Evolutionary conservation across 2,329 filamentous ascomycete genomes (phyloP).

Genomic region (Clarireedia paspali): DNA sequence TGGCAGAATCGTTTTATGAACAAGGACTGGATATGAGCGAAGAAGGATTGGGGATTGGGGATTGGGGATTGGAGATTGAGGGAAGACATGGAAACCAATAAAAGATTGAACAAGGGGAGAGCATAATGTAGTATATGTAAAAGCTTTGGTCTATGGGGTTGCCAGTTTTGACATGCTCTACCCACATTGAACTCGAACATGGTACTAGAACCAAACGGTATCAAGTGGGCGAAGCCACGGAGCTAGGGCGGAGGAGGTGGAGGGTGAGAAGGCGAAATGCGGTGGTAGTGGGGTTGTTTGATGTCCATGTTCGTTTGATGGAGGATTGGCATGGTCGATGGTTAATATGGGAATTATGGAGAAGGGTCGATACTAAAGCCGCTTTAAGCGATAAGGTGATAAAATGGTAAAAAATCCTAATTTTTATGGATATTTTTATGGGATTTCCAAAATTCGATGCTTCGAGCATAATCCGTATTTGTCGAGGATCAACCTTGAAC

Average conservation of each 20-base stretch:
- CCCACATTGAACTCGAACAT: too few species aligned
- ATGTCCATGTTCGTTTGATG: slow-evolving; percentile 1
- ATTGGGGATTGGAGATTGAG: too few species aligned
- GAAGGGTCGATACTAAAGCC: slow-evolving; percentile 1
- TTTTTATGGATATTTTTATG: slow-evolving; percentile 8
- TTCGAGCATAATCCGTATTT: background rate
- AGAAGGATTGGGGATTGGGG: too few species aligned
- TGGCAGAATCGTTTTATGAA: background rate
- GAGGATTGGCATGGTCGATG: background rate
- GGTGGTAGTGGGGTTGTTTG: background rate
- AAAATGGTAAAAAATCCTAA: slow-evolving; percentile 1
- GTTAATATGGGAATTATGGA: background rate
- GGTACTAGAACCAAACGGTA: too few species aligned
- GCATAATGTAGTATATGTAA: too few species aligned
- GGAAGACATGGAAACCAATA: too few species aligned
- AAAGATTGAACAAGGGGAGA: too few species aligned
- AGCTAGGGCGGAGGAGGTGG: background rate
- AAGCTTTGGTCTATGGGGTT: too few species aligned
- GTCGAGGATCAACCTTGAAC: too few species aligned
- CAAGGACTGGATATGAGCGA: too few species aligned
- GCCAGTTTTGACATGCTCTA: too few species aligned
- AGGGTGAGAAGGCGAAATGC: background rate
- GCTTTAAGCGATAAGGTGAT: background rate
- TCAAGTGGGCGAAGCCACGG: background rate
- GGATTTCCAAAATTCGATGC: slow-evolving; percentile 9